A percentile compares a stretch with the other conserved stretches of the same genome.
Conservation (phyloP, 208 protist species). For the Crithidia fasciculata region DNA sequence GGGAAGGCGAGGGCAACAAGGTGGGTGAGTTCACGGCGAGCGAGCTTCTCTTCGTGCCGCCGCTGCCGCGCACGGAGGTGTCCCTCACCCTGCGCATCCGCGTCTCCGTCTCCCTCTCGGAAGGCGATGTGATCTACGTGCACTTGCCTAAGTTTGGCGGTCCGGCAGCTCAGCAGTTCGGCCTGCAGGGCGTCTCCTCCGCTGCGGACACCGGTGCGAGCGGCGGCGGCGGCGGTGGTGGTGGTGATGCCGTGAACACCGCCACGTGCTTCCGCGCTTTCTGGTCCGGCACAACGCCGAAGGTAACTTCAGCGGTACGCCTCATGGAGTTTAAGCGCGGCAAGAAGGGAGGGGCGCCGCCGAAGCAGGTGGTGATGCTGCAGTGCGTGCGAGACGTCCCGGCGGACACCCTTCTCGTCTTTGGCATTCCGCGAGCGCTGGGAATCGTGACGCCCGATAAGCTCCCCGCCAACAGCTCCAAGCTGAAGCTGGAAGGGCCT, state of each 20-base stretch:
- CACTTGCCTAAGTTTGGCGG: slow-evolving; percentile 73
- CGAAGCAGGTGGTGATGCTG: slow-evolving; percentile 75
- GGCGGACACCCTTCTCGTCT: slow-evolving; percentile 53
- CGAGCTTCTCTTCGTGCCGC: slow-evolving; percentile 54
- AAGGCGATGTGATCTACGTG: slow-evolving; percentile 67
- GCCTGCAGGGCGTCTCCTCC: slow-evolving; percentile 39
- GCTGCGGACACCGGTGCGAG: neutral
- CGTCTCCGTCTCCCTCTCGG: slow-evolving; percentile 56
- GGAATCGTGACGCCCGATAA: slow-evolving; percentile 70
- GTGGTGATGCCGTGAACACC: slow-evolving; percentile 41
- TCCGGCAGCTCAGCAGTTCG: slow-evolving; percentile 47
- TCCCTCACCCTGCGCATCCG: slow-evolving; percentile 68
- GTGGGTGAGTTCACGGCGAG: slow-evolving; percentile 67
- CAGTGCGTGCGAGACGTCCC: slow-evolving; percentile 60
- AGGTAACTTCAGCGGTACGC: slow-evolving; percentile 19
- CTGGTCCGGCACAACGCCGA: slow-evolving; percentile 68
- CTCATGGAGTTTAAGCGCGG: slow-evolving; percentile 37
- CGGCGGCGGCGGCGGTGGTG: neutral
- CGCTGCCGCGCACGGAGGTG: slow-evolving; percentile 67
- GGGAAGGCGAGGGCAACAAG: neutral
- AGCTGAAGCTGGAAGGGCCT: slow-evolving; percentile 82
- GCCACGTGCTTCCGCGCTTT: slow-evolving; percentile 65
- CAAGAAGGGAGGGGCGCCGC: slow-evolving; percentile 55
- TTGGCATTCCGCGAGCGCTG: slow-evolving; percentile 58
- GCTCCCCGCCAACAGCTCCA: slow-evolving; percentile 69